Evolutionary conservation across 2,329 filamentous ascomycete genomes (phyloP).

Genomic region (Dactylellina drechsleri): DNA sequence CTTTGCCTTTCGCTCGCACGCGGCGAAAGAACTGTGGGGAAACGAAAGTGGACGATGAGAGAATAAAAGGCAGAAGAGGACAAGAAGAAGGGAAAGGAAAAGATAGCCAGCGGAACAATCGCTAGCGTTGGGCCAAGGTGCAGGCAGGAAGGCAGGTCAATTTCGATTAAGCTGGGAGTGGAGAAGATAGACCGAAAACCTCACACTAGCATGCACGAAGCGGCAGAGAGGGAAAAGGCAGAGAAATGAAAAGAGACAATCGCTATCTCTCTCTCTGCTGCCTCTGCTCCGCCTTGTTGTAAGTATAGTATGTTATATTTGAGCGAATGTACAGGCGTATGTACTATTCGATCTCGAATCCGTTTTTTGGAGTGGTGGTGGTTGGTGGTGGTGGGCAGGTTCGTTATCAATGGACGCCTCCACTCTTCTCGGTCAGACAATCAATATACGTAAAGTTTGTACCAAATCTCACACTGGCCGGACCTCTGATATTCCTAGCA

Average conservation of each 20-base stretch:
- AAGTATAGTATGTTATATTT: neutral
- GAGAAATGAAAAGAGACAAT: too few relatives aligned
- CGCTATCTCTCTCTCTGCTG: slow-evolving; percentile 8
- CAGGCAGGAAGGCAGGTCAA: slow-evolving; percentile 13
- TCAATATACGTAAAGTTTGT: slow-evolving; percentile 48
- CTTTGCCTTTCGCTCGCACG: slow-evolving; percentile 31
- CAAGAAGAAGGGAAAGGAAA: slow-evolving; percentile 14
- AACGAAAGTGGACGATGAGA: slow-evolving; percentile 19
- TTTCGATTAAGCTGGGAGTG: slow-evolving; percentile 31
- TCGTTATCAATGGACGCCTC: slow-evolving; percentile 44
- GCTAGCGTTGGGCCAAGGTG: slow-evolving; percentile 28
- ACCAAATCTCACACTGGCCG: slow-evolving; percentile 44
- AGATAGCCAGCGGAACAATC: slow-evolving; percentile 23
- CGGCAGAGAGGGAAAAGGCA: too few relatives aligned
- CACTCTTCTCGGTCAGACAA: slow-evolving; percentile 5
- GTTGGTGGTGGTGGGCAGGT: slow-evolving; percentile 16
- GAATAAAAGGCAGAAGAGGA: neutral
- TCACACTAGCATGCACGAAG: slow-evolving; percentile 6
- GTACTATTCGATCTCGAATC: slow-evolving; percentile 45
- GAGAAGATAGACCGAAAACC: slow-evolving; percentile 35
- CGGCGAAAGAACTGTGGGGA: slow-evolving; percentile 32
- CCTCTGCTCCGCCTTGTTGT: slow-evolving; percentile 53
- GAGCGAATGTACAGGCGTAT: too few relatives aligned
- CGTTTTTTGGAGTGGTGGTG: slow-evolving; percentile 28
- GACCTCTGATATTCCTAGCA: neutral